Percentiles rank a stretch among this genome's conserved stretches.
These are phyloP conservation scores for Macrophomina pseudophaseolina DNA, from an alignment of 2,329 filamentous ascomycete genomes.

Conservation along the genomic window DNA sequence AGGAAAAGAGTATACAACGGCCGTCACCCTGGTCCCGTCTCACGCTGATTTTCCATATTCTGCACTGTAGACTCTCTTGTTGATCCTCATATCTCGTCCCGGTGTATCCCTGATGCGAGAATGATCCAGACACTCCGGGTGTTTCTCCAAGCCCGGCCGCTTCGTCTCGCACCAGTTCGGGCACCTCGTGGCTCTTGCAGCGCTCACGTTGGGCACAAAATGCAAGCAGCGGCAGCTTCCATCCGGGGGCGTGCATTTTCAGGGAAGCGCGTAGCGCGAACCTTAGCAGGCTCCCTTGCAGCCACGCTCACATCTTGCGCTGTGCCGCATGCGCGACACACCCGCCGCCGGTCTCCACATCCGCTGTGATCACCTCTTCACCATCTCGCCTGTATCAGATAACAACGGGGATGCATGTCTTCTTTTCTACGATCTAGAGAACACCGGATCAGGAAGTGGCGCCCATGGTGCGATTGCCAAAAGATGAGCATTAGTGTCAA, in stretches of 20 bases:
- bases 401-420: neutral
- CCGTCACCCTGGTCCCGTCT: neutral
- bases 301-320: neutral
- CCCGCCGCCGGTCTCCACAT: neutral
- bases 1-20: neutral
- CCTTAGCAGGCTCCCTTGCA: slow-evolving; percentile 4
- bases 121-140: neutral
- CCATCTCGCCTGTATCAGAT: neutral
- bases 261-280: slow-evolving; percentile 15
- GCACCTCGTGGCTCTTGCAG: neutral
- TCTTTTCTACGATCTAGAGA: neutral
- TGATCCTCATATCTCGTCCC: neutral
- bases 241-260: neutral
- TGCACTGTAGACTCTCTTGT: neutral
- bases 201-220: neutral
- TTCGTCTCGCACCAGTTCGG: neutral
- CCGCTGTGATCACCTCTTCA: neutral
- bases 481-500: neutral
- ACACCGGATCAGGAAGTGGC: neutral
- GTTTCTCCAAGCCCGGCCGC: neutral
- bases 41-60: neutral
- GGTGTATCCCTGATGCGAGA: neutral
- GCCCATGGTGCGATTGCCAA: neutral
- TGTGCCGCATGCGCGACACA: slow-evolving; percentile 22
- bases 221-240: neutral